Conservation (phyloP, 2,329 filamentous ascomycete genomes). For the Rhytidhysteron rufulum region DNA sequence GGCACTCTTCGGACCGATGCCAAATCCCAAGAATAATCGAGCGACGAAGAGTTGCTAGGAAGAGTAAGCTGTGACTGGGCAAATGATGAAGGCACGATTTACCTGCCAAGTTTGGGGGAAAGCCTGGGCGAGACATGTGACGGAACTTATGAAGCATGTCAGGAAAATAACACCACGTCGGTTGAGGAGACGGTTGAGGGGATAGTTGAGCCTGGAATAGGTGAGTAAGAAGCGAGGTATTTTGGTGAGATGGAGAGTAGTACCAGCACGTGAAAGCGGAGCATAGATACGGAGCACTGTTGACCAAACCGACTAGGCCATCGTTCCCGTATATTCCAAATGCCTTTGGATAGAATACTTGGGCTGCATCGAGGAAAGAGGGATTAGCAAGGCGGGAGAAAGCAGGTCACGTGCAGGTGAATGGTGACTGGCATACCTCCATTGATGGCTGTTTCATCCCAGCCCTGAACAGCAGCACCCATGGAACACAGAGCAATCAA, state of each 20-base stretch:
- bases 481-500: conserved; percentile 16
- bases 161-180: conserved; percentile 32
- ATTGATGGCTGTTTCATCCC: conserved; percentile 33
- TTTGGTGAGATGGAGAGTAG: neutral
- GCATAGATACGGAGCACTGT: conserved; percentile 27
- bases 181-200: conserved; percentile 26
- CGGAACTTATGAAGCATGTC: conserved; percentile 29
- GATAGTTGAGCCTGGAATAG: conserved; percentile 18
- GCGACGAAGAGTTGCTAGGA: conserved; percentile 26
- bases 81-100: too few species aligned
- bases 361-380: conserved; percentile 1
- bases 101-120: conserved; percentile 21
- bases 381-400: neutral
- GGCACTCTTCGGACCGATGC: conserved; percentile 28
- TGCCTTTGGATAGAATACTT: conserved; percentile 28
- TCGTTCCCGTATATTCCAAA: conserved; percentile 22
- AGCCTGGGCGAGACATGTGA: conserved; percentile 30
- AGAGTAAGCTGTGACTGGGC: too few species aligned
- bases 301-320: conserved; percentile 26
- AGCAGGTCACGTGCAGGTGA: conserved; percentile 10
- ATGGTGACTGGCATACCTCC: conserved; percentile 15
- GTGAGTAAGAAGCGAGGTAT: neutral
- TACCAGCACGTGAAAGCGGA: conserved; percentile 31
- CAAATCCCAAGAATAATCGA: conserved; percentile 29
- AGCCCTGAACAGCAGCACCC: conserved; percentile 21